Evolutionary conservation across 257 asterid genomes (phyloP).

Genomic region (Cordia subcordata): DNA sequence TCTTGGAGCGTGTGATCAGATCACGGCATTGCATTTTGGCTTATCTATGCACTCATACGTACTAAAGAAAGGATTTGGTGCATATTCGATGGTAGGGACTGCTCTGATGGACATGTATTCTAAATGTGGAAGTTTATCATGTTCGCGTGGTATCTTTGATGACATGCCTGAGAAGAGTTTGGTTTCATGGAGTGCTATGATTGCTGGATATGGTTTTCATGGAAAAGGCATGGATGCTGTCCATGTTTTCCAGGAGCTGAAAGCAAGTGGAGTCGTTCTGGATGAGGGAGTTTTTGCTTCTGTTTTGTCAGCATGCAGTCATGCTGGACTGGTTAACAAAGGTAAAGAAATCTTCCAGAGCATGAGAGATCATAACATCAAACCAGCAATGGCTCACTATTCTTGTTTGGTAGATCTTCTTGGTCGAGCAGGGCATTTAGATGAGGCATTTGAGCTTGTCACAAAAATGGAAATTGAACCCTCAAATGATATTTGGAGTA

Average conservation of each 20-base stretch:
- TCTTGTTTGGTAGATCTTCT: conserved; percentile 44
- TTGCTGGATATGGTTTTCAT: conserved; percentile 40
- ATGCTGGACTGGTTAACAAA: conserved; percentile 34
- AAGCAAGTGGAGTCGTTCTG: conserved; percentile 26
- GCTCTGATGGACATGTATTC: conserved; percentile 35
- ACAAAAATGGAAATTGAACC: conserved; percentile 23
- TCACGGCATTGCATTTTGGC: conserved; percentile 27
- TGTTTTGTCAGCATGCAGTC: conserved; percentile 41
- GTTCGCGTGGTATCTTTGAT: conserved; percentile 28
- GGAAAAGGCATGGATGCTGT: conserved; percentile 43
- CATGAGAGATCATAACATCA: conserved; percentile 34
- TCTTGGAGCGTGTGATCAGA: conserved; percentile 24
- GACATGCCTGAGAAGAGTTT: conserved; percentile 28
- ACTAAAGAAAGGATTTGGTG: conserved; percentile 2
- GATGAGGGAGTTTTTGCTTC: conserved; percentile 37
- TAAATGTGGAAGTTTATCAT: conserved; percentile 29
- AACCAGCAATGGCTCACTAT: conserved; percentile 32
- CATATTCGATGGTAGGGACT: conserved; percentile 24
- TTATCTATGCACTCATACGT: conserved; percentile 22
- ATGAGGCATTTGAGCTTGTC: conserved; percentile 33
- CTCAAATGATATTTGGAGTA: conserved; percentile 35
- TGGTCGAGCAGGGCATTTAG: conserved; percentile 43
- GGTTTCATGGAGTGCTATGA: conserved; percentile 45
- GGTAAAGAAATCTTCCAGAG: conserved; percentile 28
- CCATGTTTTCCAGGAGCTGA: conserved; percentile 36